phyloP scores from a whole-genome alignment of 2,329 filamentous ascomycete species.

The Cladosporium cucumerinum region DNA sequence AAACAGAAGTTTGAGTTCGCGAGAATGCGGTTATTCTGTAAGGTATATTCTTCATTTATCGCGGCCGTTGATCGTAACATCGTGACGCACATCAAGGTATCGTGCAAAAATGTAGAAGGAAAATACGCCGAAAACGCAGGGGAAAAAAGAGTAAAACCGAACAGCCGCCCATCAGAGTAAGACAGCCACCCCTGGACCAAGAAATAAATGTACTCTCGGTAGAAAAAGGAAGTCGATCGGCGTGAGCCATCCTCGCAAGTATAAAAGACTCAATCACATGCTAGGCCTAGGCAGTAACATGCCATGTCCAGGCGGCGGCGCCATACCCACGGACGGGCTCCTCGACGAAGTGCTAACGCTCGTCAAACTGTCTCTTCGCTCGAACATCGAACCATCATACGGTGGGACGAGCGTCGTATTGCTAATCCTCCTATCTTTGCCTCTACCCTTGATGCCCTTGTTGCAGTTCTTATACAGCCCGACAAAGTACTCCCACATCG shows the following conservation, averaged over 20 bases:
- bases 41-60: constrained; percentile 2
- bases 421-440: constrained; percentile 72
- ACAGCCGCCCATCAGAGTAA: neutral
- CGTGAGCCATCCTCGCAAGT: neutral
- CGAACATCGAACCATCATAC: neutral
- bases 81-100: neutral
- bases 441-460: constrained; percentile 95
- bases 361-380: constrained; percentile 24
- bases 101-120: neutral
- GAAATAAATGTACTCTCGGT: neutral
- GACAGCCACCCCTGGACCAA: neutral
- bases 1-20: too few species aligned
- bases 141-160: neutral
- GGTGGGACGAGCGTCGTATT: constrained; percentile 20
- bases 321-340: neutral
- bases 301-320: neutral
- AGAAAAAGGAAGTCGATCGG: neutral
- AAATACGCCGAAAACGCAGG: neutral
- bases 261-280: neutral
- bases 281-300: neutral
- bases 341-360: constrained; percentile 6
- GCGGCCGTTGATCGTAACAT: neutral
- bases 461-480: constrained; percentile 95
- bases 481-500: constrained; percentile 80
- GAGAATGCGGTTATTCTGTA: neutral